Evolutionary conservation across 805 yeast genomes (phyloP), one percentile per base, ranked within the genome.

Genomic region (Starmerella riodocensis): DNA sequence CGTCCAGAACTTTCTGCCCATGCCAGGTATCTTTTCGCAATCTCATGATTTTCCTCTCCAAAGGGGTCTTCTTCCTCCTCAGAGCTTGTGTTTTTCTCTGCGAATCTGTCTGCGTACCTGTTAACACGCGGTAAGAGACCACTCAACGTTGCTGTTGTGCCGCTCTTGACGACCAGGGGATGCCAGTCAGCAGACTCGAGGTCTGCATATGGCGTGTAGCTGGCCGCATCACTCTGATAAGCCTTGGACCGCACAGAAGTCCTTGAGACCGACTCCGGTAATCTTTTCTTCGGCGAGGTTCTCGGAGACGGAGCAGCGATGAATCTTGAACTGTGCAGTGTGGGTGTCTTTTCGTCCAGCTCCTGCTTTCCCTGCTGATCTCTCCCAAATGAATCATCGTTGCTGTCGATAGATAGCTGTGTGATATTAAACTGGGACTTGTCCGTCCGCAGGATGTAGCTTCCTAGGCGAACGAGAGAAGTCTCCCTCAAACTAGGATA

Each of bases 401-500:
- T 31, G n/a, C 25, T 21, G 17, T n/a, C 20, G 6, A 31, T 6
- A 4, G 34, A 6, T 3, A n/a, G 16, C 17, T 23, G 14, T 17
- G 29, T 18, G 16, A 17, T 28, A 14, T 23, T 16, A 5, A 25
- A 25, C 21, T 24, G 25, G 32, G 39, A 31, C 39, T 30, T 30
- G 21, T 40, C 49, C 13, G 28, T 35, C 11, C 43, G 40, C 16
- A 49, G 17, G 19, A 51, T 48, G 36, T 50, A 55, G 32, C 45
- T 44, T 17, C 63, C 61, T 23, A 58, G 48, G 19, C 56, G 49
- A 27, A 51, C 49, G 19, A 58, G 48, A 6, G 62, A 58, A 4
- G 55, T 40, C 28, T 58, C 62, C 8, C 63, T 48, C 39, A 58
- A 40, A 22, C 55, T 57, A 0, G 61, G 58, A 26, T 55, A 55